A percentile compares a stretch with the other conserved stretches of the same genome.
phyloP scores from a whole-genome alignment of 192 early-diverging fungal genomes.

The Linderina pennispora region DNA sequence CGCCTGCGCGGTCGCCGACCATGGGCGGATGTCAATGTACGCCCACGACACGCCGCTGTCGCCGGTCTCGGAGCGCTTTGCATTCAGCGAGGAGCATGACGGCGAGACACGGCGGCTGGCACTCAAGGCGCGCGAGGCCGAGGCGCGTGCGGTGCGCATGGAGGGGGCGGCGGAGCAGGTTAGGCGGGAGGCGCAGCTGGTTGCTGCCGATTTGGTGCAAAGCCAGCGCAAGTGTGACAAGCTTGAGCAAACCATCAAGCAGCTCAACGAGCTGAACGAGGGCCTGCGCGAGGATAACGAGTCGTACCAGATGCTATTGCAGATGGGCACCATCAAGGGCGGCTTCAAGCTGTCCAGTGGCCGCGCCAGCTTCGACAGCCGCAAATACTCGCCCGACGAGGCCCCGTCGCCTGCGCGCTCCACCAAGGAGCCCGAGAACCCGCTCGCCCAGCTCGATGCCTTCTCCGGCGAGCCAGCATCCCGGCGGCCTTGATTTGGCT shows the following conservation, averaged over 20 bases:
- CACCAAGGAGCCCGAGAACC: slow-evolving; percentile 11
- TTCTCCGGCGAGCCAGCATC: background rate
- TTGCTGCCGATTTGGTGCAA: slow-evolving; percentile 10
- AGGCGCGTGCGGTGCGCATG: slow-evolving; percentile 24
- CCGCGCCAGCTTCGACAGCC: slow-evolving; percentile 40
- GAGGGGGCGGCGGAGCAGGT: slow-evolving; percentile 16
- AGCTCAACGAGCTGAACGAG: slow-evolving; percentile 62
- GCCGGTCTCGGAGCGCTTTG: background rate
- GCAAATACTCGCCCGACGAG: no score
- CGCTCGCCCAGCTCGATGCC: no score
- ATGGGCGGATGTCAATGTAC: slow-evolving; percentile 16
- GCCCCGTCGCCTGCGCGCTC: no score
- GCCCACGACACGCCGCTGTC: slow-evolving; percentile 11
- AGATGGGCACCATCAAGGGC: slow-evolving; percentile 77
- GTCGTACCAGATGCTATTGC: slow-evolving; percentile 70
- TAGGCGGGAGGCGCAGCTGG: slow-evolving; percentile 23
- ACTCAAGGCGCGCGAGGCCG: slow-evolving; percentile 26
- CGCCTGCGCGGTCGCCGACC: slow-evolving; percentile 1
- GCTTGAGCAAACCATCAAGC: slow-evolving; percentile 51
- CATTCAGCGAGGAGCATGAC: background rate
- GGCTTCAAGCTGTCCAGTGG: slow-evolving; percentile 52
- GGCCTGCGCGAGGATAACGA: slow-evolving; percentile 77
- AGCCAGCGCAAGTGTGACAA: slow-evolving; percentile 28
- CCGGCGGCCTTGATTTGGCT: slow-evolving; percentile 31
- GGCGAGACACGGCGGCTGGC: slow-evolving; percentile 22